Percentiles rank a stretch among this genome's conserved stretches.
Evolutionary conservation across 1,284 basidiomycete species (phyloP).

Genomic region (Flammula alnicola): DNA sequence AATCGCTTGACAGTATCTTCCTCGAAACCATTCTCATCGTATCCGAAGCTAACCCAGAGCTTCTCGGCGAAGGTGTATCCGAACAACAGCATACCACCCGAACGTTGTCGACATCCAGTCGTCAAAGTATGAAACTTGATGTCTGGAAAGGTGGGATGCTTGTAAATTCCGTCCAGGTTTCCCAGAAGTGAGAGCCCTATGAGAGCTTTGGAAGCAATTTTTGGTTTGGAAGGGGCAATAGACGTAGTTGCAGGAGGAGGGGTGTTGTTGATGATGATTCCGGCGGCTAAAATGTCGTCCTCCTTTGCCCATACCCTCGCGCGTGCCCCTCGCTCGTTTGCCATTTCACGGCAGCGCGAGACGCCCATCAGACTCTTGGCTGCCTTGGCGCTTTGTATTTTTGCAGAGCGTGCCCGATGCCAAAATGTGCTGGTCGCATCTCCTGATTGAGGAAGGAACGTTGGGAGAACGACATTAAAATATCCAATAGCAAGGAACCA

Average conservation of each 20-base stretch:
- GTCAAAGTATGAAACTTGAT: conserved; percentile 70
- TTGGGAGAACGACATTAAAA: conserved; percentile 78
- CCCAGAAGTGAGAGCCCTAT: conserved; percentile 79
- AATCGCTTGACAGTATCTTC: conserved; percentile 58
- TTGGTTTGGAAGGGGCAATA: conserved; percentile 18
- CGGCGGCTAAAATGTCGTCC: conserved; percentile 66
- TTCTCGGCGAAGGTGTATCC: conserved; percentile 76
- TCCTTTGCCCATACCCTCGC: conserved; percentile 70
- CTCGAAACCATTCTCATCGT: conserved; percentile 75
- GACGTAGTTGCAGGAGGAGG: conserved; percentile 34
- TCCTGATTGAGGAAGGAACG: conserved; percentile 56
- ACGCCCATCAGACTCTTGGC: conserved; percentile 66
- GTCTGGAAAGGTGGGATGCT: conserved; percentile 59
- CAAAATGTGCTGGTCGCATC: conserved; percentile 60
- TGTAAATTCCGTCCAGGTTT: conserved; percentile 79
- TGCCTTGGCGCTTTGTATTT: conserved; percentile 63
- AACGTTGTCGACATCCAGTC: conserved; percentile 76
- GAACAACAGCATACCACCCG: conserved; percentile 75
- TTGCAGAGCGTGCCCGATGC: conserved; percentile 72
- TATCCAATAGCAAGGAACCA: conserved; percentile 81
- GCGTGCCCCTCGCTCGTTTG: conserved; percentile 59
- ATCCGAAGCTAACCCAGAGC: conserved; percentile 76
- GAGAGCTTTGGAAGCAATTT: conserved; percentile 60
- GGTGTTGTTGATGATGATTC: conserved; percentile 40
- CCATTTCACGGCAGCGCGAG: conserved; percentile 65